Percentiles rank a stretch among this genome's conserved stretches.
These are phyloP conservation scores for Talaromyces amestolkiae DNA, from an alignment of 2,329 filamentous ascomycete species.

Conservation along the genomic window DNA sequence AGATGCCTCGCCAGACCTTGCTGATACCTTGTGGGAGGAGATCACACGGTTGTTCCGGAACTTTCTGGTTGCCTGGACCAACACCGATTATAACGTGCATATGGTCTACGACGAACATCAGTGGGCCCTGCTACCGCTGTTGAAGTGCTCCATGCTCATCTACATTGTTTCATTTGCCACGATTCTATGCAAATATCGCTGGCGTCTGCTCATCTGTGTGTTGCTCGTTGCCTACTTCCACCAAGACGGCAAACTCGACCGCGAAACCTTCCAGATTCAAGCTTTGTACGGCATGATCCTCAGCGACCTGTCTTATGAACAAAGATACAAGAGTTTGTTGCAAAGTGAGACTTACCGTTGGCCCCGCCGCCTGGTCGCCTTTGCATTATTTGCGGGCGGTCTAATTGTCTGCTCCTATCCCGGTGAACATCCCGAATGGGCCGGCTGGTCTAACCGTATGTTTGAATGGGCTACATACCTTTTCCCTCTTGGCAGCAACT, in stretches of 20 bases:
- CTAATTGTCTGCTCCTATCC: conserved; percentile 52
- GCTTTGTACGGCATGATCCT: conserved; percentile 54
- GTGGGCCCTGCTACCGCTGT: conserved; percentile 53
- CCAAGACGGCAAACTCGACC: conserved; percentile 33
- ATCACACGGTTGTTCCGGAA: conserved; percentile 45
- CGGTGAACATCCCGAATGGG: conserved; percentile 51
- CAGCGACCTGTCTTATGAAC: conserved; percentile 51
- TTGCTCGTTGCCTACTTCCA: conserved; percentile 52
- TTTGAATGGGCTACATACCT: conserved; percentile 43
- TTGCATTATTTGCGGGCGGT: conserved; percentile 43
- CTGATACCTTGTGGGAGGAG: conserved; percentile 47
- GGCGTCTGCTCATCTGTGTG: conserved; percentile 46
- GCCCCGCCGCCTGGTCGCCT: conserved; percentile 38
- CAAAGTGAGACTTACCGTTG: conserved; percentile 37
- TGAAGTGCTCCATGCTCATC: conserved; percentile 52
- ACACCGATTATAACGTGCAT: conserved; percentile 49
- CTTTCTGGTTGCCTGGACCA: conserved; percentile 51
- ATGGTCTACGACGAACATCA: conserved; percentile 56
- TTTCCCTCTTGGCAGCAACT: conserved; percentile 47
- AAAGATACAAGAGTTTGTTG: conserved; percentile 47
- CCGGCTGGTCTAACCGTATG: conserved; percentile 49
- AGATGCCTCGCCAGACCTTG: conserved; percentile 47
- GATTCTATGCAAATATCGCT: conserved; percentile 47
- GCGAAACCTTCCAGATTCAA: conserved; percentile 56
- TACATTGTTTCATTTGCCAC: conserved; percentile 49